Evolutionary conservation across 2,329 filamentous ascomycete species (phyloP).

Genomic region (Aureobasidium musti): DNA sequence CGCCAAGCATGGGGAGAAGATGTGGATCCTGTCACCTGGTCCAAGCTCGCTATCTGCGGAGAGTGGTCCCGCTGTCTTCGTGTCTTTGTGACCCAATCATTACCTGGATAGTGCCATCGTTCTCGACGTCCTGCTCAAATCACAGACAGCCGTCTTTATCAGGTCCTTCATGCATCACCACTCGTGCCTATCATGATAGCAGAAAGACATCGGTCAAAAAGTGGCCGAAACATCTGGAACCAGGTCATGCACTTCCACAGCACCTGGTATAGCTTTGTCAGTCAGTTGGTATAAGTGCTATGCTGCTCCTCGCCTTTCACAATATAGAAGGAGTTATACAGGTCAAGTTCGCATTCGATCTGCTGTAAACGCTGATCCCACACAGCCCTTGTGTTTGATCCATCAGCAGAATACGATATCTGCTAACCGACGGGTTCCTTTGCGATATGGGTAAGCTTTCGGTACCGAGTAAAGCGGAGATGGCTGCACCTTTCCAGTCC

Average conservation of each 20-base stretch:
- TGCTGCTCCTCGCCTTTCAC: background rate
- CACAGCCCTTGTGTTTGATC: background rate
- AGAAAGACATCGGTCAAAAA: background rate
- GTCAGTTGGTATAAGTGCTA: background rate
- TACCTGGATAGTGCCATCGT: background rate
- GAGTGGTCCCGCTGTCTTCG: background rate
- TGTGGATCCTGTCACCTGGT: background rate
- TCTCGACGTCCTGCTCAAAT: background rate
- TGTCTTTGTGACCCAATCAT: background rate
- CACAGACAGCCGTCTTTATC: background rate
- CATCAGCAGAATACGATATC: background rate
- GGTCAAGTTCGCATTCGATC: background rate
- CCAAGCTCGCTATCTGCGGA: background rate
- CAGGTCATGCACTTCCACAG: background rate
- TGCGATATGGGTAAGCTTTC: conserved; percentile 25
- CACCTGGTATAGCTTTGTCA: background rate
- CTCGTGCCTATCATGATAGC: background rate
- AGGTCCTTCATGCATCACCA: background rate
- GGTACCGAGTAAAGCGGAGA: conserved; percentile 18
- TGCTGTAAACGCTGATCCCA: background rate
- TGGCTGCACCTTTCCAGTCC: conserved; percentile 28
- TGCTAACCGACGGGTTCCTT: background rate
- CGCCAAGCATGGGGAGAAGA: background rate
- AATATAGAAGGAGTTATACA: background rate
- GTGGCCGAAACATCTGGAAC: background rate